Evolutionary conservation across 169 alveolate genomes (phyloP).

Genomic region (Eimeria zaria): DNA sequence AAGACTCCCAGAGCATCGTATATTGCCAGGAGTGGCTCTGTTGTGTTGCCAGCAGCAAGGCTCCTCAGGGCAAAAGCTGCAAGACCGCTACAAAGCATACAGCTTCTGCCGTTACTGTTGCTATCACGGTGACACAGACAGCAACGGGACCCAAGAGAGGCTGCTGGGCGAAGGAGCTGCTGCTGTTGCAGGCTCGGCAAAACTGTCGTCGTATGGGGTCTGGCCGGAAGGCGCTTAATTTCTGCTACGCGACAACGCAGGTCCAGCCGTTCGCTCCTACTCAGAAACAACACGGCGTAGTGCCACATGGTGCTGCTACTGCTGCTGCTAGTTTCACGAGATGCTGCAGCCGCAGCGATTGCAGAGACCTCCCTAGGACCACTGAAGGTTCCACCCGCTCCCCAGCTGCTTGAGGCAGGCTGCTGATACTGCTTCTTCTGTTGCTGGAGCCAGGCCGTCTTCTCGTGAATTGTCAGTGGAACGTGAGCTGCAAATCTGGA

Average conservation of each 20-base stretch:
- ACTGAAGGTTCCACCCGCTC: neutral
- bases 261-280: constrained; percentile 61
- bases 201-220: constrained; percentile 63
- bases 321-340: neutral
- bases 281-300: constrained; percentile 67
- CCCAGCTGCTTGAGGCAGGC: constrained; percentile 29
- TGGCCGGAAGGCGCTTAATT: constrained; percentile 68
- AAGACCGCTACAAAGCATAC: constrained; percentile 27
- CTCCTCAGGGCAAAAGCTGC: constrained; percentile 23
- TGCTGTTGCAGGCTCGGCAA: constrained; percentile 46
- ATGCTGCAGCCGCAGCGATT: neutral
- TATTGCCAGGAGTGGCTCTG: constrained; percentile 64
- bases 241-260: constrained; percentile 63
- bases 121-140: neutral
- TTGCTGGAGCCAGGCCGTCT: constrained; percentile 66
- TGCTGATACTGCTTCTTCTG: constrained; percentile 52
- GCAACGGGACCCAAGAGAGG: constrained; percentile 36
- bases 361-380: neutral
- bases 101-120: constrained; percentile 40
- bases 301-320: constrained; percentile 37
- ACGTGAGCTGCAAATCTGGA: constrained; percentile 51
- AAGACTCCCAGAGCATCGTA: constrained; percentile 52
- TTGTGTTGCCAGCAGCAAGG: constrained; percentile 5
- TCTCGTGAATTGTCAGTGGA: constrained; percentile 44
- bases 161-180: constrained; percentile 17